Base-by-base conservation (phyloP, 192 early-diverging fungal genomes). In the Piromyces sp. region DNA sequence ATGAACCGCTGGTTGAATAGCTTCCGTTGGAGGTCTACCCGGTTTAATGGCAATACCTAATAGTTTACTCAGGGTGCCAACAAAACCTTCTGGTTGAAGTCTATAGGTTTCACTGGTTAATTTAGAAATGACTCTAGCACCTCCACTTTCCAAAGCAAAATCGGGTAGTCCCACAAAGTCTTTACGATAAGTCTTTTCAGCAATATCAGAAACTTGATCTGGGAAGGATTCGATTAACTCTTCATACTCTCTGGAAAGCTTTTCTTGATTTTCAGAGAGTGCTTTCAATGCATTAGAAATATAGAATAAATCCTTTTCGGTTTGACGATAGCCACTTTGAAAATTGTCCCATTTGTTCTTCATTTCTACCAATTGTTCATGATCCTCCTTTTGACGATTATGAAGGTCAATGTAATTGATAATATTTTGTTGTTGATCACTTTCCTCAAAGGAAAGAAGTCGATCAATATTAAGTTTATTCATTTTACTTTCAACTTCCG, bases 131-230 rank as follows among this genome's bases (percentile, higher is more conserved):
- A 93, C 88, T 26, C 90, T 88, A 26, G 91, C 91, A 0, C 93
- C 93, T 11, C 88, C 89, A 26, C 92, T 87, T 30, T 84, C 86
- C 36, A 93, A 85, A 0, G 93, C 93, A 88, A 90, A 94, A 84
- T 94, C 93, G 1, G 92, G 86, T 81, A 87, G 88, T 58, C 87
- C 91, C 30, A 93, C 51, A 68, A n/a, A 5, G n/a, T 68, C 51
- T 68, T 68, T 22, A n/a, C 26, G 51, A 0, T 9, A n/a, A 9
- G 51, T n/a, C n/a, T n/a, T 68, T 68, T 68, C 51, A 22, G 51
- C n/a, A 7, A 68, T 68, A 0, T 68, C 51, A 28, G 51, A 22
- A 28, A 68, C 51, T n/a, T 68, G 51, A n/a, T 68, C 51, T 26
- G 51, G 26, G 5, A 68, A 26, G 9, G 51, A 9, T 68, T n/a